These are phyloP conservation scores for Patellaria atrata DNA, from an alignment of 495 filamentous ascomycete species.

Conservation along the genomic window DNA sequence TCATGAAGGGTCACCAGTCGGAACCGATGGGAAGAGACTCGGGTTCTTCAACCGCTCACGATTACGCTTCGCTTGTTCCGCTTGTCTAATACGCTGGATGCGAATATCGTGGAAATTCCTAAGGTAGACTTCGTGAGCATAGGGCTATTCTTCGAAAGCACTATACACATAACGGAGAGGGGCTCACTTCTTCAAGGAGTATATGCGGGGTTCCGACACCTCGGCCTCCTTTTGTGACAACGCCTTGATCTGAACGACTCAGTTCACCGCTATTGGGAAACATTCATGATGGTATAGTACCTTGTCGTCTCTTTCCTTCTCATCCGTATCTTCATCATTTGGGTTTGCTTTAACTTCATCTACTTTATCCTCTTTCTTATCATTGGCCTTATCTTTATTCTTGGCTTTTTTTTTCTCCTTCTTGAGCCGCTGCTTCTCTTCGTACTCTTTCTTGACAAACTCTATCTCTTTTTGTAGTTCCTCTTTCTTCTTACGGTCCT, in stretches of 20 bases:
- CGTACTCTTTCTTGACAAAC: constrained; percentile 71
- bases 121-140: constrained; percentile 16
- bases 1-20: constrained; percentile 50
- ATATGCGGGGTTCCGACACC: constrained; percentile 48
- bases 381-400: constrained; percentile 23
- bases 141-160: background rate
- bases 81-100: constrained; percentile 59
- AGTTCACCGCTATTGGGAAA: background rate
- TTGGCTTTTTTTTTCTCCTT: constrained; percentile 41
- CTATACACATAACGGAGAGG: constrained; percentile 3
- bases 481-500: constrained; percentile 39
- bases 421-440: constrained; percentile 64
- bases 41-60: constrained; percentile 68
- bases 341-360: constrained; percentile 14
- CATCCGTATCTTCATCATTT: constrained; percentile 29
- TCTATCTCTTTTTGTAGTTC: constrained; percentile 31
- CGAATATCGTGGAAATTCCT: constrained; percentile 82
- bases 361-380: constrained; percentile 21
- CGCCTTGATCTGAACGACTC: constrained; percentile 23
- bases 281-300: constrained; percentile 7
- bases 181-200: constrained; percentile 68
- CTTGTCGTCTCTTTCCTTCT: constrained; percentile 38
- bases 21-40: constrained; percentile 69
- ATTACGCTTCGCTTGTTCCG: constrained; percentile 68
- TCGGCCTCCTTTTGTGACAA: constrained; percentile 18